Evolutionary conservation across 1,284 basidiomycete genomes (phyloP), one percentile per base, ranked within the genome.

Genomic region (Uromyces viciae-fabae): DNA sequence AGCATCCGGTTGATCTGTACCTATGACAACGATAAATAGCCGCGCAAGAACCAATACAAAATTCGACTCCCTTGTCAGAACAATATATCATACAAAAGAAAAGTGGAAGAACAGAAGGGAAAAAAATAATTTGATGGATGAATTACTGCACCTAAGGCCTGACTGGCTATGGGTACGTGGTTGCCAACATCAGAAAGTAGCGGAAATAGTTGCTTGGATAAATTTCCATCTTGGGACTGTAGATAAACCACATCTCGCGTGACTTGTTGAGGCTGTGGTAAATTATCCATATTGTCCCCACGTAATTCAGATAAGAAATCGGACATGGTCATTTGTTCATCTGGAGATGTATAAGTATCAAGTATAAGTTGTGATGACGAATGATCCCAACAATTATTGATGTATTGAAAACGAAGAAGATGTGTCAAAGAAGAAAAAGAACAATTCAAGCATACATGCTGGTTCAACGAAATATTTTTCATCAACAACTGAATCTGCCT

Each of bases 191-290:
- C 90, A 15, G 83, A 73, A 82, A 90, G 89, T 33, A 94, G 86
- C 2, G 88, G 84, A 38, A 88, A 86, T 82, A 94, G 90, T 85
- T 94, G 86, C 0, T 89, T 88, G 83, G 90, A 93, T 42, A 96
- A 83, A 85, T 96, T 96, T 14, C 94, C 94, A 85, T 96, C 94
- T 86, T 96, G 94, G 1, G 92, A 93, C 85, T 96, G 94, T 7
- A 96, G 88, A 85, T 95, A 96, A 82, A 88, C 87, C 3, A 91
- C 40, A 66, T 68, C 42, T 7, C 42, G 19, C 8, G 5, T 64
- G 22, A 11, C 11, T 42, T 38, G 25, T 71, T 81, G 1, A 82
- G 84, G 3, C 75, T 82, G 52, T 28, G 82, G 25, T 5, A 33
- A 64, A 19, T 69, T 25, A 11, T 81, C 15, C 36, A 52, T 56